Base-by-base conservation (phyloP, 768 basidiomycete species). In the Kockovaella imperatae region DNA sequence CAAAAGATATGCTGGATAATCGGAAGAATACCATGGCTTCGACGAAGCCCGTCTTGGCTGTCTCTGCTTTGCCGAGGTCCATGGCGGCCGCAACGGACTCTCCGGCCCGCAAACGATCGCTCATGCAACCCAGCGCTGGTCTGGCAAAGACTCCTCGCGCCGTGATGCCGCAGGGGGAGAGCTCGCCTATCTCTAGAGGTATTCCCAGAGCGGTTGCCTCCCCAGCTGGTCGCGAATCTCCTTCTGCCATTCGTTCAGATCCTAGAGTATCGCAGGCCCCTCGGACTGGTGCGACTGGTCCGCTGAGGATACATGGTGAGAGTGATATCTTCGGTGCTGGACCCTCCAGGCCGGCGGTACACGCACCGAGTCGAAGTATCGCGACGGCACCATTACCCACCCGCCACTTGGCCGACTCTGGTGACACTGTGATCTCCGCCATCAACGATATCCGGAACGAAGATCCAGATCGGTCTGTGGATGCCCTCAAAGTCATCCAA, bases 401-500 rank as follows among this genome's bases (percentile, higher is more conserved):
- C 28, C 23, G 43, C 17, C 18, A 39, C 18, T 4, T 24, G 13
- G 20, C 41, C 8, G 44, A 28, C 34, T 29, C 36, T 17, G 30
- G 26, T 21, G 47, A 53, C n/a, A n/a, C 82, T 52, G 83, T 89
- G 48, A 81, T 83, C 5, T 75, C 87, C 42, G 83, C 81, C 2
- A 91, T 95, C 52, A 89, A 85, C 24, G 87, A 83, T 49, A 88
- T 93, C 44, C 77, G 91, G 40, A 88, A 86, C 65, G 86, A 82
- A 52, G 88, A 96, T 74, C 79, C 87, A 0, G 73, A 79, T 18
- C 79, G 83, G 23, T 88, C 87, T 60, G 89, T 96, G 23, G 90
- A 97, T 52, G 87, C 89, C 0, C 75, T 99, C 60, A 99, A 99
- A 75, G 84, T 80, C 64, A 79, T 96, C 44, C 90, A 97, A 67